Base-by-base conservation (phyloP, 1,284 basidiomycete species). In the Sanghuangporus baumii region DNA sequence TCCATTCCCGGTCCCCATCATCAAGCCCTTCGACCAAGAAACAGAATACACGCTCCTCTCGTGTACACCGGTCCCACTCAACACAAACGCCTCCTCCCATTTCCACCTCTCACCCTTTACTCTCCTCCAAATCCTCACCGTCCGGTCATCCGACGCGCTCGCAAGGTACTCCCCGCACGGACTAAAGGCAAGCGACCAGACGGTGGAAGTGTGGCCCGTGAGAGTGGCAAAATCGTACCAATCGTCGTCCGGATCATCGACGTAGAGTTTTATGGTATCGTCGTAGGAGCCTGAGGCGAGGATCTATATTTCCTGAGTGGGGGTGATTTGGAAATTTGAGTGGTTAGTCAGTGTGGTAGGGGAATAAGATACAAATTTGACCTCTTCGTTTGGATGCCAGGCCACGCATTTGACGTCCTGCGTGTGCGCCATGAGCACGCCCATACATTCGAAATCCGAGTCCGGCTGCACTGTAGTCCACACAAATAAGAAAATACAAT, bases 251-350 rank as follows among this genome's bases (percentile, higher is more conserved):
- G 94, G 94, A 73, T 99, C 96, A 73, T 98, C 96, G 63, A 92
- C 78, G 74, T 97, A 96, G 26, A 99, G 84, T 70, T 94, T 94
- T 74, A 99, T 93, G 6, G 92, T 93, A 70, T 98, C 94, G 73
- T 99, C 97, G 76, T 99, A 99, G 0, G 95, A 98, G 8, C 88
- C 94, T 3, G 95, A 98, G 9, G 96, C 97, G 59, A 99, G 88
- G 62, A 98, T 91, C 89, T 95, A 68, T 56, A 58, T 43, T 6
- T 36, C 65, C 68, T 60, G 58, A 56, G 40, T 63, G 61, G 50
- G 61, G 50, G 61, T 52, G 63, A 40, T 66, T 61, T 71, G 66
- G 36, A 31, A 31, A 3, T 31, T 54, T 54, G 26, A 20, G 8
- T 51, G 36, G 37, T 6, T 47, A 50, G 61, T 46, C 62, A 38